These are phyloP conservation scores for Melampsora occidentalis DNA, from an alignment of 1,284 basidiomycete genomes.

Conservation along the genomic window DNA sequence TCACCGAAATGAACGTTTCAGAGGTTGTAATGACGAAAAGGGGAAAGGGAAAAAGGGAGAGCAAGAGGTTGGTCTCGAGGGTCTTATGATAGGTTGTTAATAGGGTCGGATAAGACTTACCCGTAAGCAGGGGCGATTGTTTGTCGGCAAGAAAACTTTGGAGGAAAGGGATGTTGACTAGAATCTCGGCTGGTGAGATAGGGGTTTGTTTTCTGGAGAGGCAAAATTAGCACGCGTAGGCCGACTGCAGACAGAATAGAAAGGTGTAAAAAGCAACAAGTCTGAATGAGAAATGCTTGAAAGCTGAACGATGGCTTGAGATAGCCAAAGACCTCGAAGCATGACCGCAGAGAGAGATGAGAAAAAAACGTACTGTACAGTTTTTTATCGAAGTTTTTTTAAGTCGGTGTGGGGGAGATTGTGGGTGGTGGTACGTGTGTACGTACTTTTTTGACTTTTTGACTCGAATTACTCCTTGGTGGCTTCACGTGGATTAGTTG, in stretches of 20 bases:
- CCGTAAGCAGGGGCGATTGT: neutral
- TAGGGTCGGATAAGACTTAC: neutral
- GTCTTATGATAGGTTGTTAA: neutral
- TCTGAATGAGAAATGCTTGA: neutral
- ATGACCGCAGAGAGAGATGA: neutral
- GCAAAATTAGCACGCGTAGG: neutral
- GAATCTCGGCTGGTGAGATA: neutral
- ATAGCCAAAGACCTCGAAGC: neutral
- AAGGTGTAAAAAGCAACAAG: neutral
- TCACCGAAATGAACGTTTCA: neutral
- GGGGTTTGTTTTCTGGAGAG: neutral
- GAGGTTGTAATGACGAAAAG: neutral
- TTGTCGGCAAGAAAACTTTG: neutral
- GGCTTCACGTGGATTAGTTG: conserved; percentile 9
- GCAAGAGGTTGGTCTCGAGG: neutral
- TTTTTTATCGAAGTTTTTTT: conserved; percentile 2
- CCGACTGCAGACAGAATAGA: neutral
- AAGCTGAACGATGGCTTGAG: conserved; percentile 5
- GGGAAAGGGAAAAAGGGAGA: neutral
- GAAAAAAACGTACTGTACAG: conserved; percentile 11
- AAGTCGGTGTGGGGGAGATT: neutral
- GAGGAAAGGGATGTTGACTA: neutral
- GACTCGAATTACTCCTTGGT: neutral
- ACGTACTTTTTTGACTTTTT: neutral
- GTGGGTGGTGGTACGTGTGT: conserved; percentile 9